phyloP scores from a whole-genome alignment of 1,139 yeast genomes.

The Zygosaccharomyces sapae region DNA sequence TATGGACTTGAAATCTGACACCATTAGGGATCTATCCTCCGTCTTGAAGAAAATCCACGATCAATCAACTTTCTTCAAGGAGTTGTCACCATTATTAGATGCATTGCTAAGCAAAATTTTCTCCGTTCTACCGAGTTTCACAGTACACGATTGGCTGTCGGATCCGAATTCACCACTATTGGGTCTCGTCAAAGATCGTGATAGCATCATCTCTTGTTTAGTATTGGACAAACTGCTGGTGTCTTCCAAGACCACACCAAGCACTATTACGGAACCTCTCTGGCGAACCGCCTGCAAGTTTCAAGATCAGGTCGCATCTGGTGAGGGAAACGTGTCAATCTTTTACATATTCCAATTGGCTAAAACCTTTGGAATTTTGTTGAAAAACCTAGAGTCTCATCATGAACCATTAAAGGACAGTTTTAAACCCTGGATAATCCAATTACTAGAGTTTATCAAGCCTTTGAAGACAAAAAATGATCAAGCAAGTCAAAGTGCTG shows the following conservation, averaged over 20 bases:
- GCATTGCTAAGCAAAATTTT: constrained; percentile 29
- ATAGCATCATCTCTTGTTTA: constrained; percentile 25
- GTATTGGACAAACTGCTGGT: constrained; percentile 29
- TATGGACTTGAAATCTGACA: constrained; percentile 19
- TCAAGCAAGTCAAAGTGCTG: constrained; percentile 26
- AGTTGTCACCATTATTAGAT: constrained; percentile 24
- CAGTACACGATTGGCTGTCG: constrained; percentile 17
- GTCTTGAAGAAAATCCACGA: constrained; percentile 25
- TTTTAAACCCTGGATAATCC: not conserved
- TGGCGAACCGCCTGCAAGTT: constrained; percentile 26
- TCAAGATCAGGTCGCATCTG: constrained; percentile 13
- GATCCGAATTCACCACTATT: constrained; percentile 13
- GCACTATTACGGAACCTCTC: constrained; percentile 10
- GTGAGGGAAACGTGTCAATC: constrained; percentile 15
- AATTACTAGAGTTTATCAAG: constrained; percentile 18
- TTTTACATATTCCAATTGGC: constrained; percentile 29
- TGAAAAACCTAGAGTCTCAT: constrained; percentile 16
- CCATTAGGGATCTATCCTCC: constrained; percentile 12
- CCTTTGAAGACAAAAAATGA: constrained; percentile 20
- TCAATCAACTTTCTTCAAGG: constrained; percentile 27
- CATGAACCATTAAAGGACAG: not conserved
- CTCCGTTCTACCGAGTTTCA: constrained; percentile 27
- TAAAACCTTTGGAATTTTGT: constrained; percentile 33
- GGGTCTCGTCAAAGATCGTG: constrained; percentile 19
- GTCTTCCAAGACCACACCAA: constrained; percentile 11